These are phyloP conservation scores for Xylaria sp. DNA, from an alignment of 2,329 filamentous ascomycete species.

Conservation along the genomic window DNA sequence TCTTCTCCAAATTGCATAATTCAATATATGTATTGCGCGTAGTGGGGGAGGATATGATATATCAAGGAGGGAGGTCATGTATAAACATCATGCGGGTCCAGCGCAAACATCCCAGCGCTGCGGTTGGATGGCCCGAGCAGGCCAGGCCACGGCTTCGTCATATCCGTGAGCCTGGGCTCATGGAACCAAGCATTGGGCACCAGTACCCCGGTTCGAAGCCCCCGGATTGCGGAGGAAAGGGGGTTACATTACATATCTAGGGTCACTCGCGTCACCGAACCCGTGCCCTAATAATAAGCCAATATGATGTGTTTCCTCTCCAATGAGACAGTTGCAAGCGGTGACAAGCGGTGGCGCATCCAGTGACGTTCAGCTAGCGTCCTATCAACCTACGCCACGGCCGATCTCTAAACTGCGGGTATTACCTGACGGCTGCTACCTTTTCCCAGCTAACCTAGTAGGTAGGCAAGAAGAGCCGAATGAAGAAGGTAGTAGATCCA, in stretches of 20 bases:
- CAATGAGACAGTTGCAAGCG: slow-evolving; percentile 18
- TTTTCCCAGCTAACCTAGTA: neutral
- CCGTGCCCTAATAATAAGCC: slow-evolving; percentile 32
- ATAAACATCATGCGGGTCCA: neutral
- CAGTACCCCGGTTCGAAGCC: slow-evolving; percentile 22
- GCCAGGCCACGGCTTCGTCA: neutral
- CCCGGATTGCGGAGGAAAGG: slow-evolving; percentile 23
- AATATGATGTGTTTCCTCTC: slow-evolving; percentile 12
- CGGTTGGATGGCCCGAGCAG: neutral
- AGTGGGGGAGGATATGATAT: too few species aligned
- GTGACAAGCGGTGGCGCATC: neutral
- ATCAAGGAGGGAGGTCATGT: neutral
- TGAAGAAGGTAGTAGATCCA: slow-evolving; percentile 32
- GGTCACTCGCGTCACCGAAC: slow-evolving; percentile 26
- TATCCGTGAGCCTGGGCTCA: slow-evolving; percentile 11
- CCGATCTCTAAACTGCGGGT: slow-evolving; percentile 4
- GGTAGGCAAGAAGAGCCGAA: slow-evolving; percentile 8
- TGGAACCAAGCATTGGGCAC: neutral
- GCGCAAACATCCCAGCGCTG: neutral
- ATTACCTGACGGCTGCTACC: slow-evolving; percentile 8
- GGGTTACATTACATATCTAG: slow-evolving; percentile 32
- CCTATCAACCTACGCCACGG: slow-evolving; percentile 32
- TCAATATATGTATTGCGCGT: neutral
- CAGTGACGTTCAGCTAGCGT: slow-evolving; percentile 2
- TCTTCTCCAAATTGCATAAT: neutral